phyloP scores from a whole-genome alignment of 352 stramenopile species.

The Phytophthora megakarya region DNA sequence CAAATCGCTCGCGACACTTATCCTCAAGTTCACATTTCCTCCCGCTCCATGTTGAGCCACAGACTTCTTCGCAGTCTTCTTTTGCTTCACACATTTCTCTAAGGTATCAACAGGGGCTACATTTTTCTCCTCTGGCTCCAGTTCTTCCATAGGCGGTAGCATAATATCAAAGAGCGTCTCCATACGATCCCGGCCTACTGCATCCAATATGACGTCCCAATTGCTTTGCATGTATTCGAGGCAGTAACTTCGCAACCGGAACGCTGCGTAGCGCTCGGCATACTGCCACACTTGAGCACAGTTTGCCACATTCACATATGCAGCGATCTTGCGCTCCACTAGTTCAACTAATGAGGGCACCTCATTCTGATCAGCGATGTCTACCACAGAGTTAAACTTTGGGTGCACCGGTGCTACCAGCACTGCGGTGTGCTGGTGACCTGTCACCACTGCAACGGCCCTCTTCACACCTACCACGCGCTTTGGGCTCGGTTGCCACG shows the following conservation, averaged over 20 bases:
- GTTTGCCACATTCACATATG: slow-evolving; percentile 65
- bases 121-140: slow-evolving; percentile 25
- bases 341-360: slow-evolving; percentile 42
- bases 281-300: slow-evolving; percentile 65
- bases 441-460: slow-evolving; percentile 61
- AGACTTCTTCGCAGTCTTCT: slow-evolving; percentile 21
- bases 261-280: slow-evolving; percentile 55
- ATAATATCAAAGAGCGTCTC: slow-evolving; percentile 73
- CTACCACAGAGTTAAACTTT: slow-evolving; percentile 20
- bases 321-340: slow-evolving; percentile 53
- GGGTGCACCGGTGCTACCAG: slow-evolving; percentile 58
- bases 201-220: slow-evolving; percentile 75
- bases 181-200: slow-evolving; percentile 60
- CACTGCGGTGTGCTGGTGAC: slow-evolving; percentile 78
- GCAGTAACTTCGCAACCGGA: slow-evolving; percentile 51
- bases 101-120: background rate
- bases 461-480: slow-evolving; percentile 78
- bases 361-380: background rate
- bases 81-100: slow-evolving; percentile 17
- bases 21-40: background rate
- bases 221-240: slow-evolving; percentile 72
- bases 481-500: slow-evolving; percentile 83
- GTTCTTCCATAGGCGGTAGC: slow-evolving; percentile 40
- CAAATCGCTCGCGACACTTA: background rate
- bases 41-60: background rate